Base-by-base conservation (phyloP, 2,329 filamentous ascomycete genomes). In the Pseudogymnoascus sp. region DNA sequence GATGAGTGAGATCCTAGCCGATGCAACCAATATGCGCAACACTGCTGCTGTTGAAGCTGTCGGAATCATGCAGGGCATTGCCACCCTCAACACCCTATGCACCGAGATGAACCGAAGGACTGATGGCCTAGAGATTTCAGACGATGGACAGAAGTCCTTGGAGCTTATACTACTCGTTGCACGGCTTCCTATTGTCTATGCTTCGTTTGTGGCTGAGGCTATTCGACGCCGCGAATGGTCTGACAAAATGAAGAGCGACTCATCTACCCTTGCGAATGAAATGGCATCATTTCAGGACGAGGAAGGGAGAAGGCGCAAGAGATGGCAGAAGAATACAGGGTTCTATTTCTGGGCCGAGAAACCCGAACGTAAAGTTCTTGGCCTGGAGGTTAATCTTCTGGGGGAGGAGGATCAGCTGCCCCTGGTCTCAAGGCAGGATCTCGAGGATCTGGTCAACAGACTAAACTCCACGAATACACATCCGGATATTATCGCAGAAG, bases 241-340 rank as follows among this genome's bases (percentile, higher is more conserved):
- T 10, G 90, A 95, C 58, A 96, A 95, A 73, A 87, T 97, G 72
- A 90, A 88, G 70, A 81, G 83, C 2, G 94, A 97, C 68, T 94
- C 92, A 0, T 85, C 89, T 2, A 90, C 88, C 0, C 76, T 99
- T 23, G 90, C 91, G 23, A 95, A 97, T 71, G 92, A 97, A 70
- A 90, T 97, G 81, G 90, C 91, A 1, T 77, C 89, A 0, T 92
- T 95, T 64, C 90, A 94, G 68, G 92, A 96, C 62, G 94, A 97
- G 72, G 94, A 99, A 71, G 82, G 89, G 57, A 91, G 92, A 67
- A 81, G 94, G 58, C 82, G 94, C 48, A 89, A 88, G 67, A 95
- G 89, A 69, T 99, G 94, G 94, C 81, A 92, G 62, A 95, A 91
- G 69, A 87, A 82, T 65, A 86, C 95, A 52, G 90, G 89, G 6